A percentile compares a stretch with the other conserved stretches of the same genome.
Evolutionary conservation across 768 basidiomycete species (phyloP).

Genomic region (Naematelia encephala): DNA sequence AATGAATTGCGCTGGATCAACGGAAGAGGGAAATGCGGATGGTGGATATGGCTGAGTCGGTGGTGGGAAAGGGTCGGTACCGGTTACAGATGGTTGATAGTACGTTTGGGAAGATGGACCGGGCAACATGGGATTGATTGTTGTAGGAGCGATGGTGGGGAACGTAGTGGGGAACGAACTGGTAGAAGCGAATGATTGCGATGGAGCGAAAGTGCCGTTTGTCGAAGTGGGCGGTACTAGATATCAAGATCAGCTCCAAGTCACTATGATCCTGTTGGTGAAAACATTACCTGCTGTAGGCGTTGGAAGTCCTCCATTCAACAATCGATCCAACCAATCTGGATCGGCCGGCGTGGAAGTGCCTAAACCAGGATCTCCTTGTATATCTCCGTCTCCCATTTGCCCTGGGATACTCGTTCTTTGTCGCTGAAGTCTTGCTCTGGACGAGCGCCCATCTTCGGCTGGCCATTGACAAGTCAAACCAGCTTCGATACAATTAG

Average conservation of each 20-base stretch:
- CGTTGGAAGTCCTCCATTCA: background rate
- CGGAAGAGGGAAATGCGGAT: background rate
- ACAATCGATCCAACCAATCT: background rate
- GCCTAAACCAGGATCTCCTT: background rate
- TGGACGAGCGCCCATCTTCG: slow-evolving; percentile 22
- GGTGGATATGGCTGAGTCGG: background rate
- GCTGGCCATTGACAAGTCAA: slow-evolving; percentile 24
- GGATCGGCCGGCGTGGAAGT: background rate
- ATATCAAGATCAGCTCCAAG: background rate
- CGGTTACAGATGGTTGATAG: background rate
- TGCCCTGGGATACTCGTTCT: background rate
- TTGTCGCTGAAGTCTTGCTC: slow-evolving; percentile 11
- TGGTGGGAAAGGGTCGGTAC: background rate
- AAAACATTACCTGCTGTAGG: background rate
- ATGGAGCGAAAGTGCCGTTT: background rate
- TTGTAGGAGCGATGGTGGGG: background rate
- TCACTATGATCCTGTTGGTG: background rate
- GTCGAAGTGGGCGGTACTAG: background rate
- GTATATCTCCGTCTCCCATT: background rate
- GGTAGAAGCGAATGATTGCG: background rate
- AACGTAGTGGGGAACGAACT: background rate
- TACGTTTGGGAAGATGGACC: background rate
- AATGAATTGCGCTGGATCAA: slow-evolving; percentile 20
- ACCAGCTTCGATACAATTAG: slow-evolving; percentile 19
- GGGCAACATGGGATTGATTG: background rate